phyloP scores from a whole-genome alignment of 2,329 filamentous ascomycete species.

The Fusarium caatingaense region DNA sequence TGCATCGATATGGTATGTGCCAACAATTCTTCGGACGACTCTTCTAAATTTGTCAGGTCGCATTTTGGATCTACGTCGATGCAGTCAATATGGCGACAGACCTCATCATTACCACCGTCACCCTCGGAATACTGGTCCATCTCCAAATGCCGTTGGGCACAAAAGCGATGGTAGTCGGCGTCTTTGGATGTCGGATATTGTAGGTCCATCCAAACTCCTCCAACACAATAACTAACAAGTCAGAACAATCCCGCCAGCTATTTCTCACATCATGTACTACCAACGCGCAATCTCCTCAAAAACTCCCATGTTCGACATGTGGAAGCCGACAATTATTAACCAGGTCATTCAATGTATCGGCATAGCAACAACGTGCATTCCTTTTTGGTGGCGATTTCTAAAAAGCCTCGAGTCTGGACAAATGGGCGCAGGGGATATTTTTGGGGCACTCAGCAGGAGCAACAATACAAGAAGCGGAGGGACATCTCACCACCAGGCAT shows the following conservation, averaged over 20 bases:
- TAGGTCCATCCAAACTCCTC: not conserved
- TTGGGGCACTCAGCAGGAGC: slow-evolving; percentile 6
- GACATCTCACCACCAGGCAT: not conserved
- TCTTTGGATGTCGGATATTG: slow-evolving; percentile 15
- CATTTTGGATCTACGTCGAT: slow-evolving; percentile 12
- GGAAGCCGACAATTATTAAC: slow-evolving; percentile 10
- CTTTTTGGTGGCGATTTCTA: slow-evolving; percentile 22
- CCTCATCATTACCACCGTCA: not conserved
- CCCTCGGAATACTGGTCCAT: not conserved
- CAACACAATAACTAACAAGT: not conserved
- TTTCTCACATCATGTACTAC: slow-evolving; percentile 16
- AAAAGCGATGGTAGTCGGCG: slow-evolving; percentile 7
- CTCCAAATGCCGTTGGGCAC: slow-evolving; percentile 12
- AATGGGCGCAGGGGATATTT: slow-evolving; percentile 11
- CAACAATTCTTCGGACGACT: fast-evolving
- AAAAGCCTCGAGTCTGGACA: slow-evolving; percentile 16
- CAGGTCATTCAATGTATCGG: slow-evolving; percentile 15
- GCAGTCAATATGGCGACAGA: not conserved
- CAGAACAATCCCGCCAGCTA: slow-evolving; percentile 6
- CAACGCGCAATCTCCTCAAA: not conserved
- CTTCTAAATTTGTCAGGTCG: not conserved
- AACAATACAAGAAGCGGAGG: slow-evolving; percentile 14
- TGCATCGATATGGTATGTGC: slow-evolving; percentile 7
- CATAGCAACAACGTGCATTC: slow-evolving; percentile 14
- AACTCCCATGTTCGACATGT: slow-evolving; percentile 10